phyloP scores from a whole-genome alignment of 306 rosid species.

The Gynostemma pentaphyllum region DNA sequence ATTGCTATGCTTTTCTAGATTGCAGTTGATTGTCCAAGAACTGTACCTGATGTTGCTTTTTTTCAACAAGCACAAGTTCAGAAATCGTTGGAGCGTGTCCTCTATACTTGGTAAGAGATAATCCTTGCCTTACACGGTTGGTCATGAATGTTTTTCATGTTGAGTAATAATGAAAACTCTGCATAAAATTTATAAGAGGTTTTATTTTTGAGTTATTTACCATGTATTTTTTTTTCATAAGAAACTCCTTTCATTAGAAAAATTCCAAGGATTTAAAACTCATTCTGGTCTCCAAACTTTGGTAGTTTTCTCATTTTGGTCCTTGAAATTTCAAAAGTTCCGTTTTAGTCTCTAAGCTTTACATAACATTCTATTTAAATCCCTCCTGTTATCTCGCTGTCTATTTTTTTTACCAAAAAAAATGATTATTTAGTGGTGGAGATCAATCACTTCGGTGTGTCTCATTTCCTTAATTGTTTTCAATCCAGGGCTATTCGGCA shows the following conservation, averaged over 20 bases:
- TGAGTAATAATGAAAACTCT: neutral
- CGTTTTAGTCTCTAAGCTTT: no score
- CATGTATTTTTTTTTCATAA: neutral
- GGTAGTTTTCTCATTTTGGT: no score
- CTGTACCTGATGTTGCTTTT: slow-evolving; percentile 85
- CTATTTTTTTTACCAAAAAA: no score
- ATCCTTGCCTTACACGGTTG: neutral
- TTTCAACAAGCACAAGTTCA: slow-evolving; percentile 85
- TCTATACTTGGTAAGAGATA: slow-evolving; percentile 64
- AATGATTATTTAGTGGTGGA: no score
- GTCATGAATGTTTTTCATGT: neutral
- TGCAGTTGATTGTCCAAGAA: slow-evolving; percentile 88
- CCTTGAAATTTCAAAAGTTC: no score
- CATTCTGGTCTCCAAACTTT: no score
- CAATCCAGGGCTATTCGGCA: slow-evolving; percentile 88
- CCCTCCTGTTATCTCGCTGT: no score
- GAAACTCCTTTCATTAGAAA: no score
- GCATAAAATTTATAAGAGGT: no score
- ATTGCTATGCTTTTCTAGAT: slow-evolving; percentile 32
- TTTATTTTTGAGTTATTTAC: neutral
- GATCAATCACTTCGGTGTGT: slow-evolving; percentile 18
- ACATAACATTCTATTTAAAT: no score
- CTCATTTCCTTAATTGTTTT: neutral
- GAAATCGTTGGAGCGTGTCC: slow-evolving; percentile 87
- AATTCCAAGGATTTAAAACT: no score